Conservation (phyloP, 2,329 filamentous ascomycete species). For the Cladosporium sp. region DNA sequence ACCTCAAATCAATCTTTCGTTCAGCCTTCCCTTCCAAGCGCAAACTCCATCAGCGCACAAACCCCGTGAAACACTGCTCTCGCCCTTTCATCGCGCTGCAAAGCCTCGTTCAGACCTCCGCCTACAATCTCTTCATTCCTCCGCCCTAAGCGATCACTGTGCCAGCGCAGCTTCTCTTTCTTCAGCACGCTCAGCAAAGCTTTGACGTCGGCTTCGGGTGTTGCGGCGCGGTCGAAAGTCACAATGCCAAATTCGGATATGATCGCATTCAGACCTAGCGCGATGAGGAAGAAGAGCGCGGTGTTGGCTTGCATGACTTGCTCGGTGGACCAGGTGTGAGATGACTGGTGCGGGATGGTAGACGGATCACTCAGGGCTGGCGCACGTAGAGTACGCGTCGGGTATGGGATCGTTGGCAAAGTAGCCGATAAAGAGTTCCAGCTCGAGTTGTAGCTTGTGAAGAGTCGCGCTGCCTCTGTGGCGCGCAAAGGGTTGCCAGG, state of each 20-base stretch:
- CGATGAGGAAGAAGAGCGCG: constrained; percentile 35
- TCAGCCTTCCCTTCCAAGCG: neutral
- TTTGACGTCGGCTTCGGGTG: constrained; percentile 27
- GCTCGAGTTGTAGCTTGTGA: constrained; percentile 30
- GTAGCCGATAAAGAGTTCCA: constrained; percentile 30
- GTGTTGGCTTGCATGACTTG: constrained; percentile 36
- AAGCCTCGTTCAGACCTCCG: constrained; percentile 25
- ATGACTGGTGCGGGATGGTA: constrained; percentile 30
- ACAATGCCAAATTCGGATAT: constrained; percentile 17
- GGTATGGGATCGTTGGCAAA: constrained; percentile 33
- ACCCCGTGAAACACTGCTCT: constrained; percentile 37
- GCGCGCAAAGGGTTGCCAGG: constrained; percentile 28
- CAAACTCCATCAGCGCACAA: constrained; percentile 29
- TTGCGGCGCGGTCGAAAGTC: constrained; percentile 27
- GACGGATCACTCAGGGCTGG: constrained; percentile 26
- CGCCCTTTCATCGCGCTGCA: constrained; percentile 34
- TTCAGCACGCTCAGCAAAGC: constrained; percentile 33
- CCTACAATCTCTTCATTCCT: constrained; percentile 27
- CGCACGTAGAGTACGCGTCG: constrained; percentile 32
- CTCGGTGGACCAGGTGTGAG: constrained; percentile 34
- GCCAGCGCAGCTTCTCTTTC: constrained; percentile 37
- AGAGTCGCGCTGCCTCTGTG: constrained; percentile 31
- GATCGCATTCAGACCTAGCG: constrained; percentile 26
- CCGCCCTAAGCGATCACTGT: constrained; percentile 34
- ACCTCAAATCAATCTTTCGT: neutral